A percentile compares a stretch with the other conserved stretches of the same genome.
phyloP scores from a whole-genome alignment of 208 protist genomes.

The Balamuthia mandrillaris region DNA sequence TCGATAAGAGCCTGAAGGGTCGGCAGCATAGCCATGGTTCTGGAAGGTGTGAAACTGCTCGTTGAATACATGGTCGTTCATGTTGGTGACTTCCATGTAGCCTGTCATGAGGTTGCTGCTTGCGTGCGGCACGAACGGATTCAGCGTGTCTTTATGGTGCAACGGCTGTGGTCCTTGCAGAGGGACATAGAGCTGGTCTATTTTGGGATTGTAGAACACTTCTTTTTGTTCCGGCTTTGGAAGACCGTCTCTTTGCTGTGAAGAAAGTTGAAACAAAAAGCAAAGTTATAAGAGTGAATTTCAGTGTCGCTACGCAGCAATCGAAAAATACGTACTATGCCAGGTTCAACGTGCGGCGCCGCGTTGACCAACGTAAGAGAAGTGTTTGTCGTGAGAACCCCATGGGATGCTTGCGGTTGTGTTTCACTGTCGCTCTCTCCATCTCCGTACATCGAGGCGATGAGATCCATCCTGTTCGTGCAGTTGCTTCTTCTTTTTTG shows the following conservation, averaged over 20 bases:
- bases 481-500: too few species aligned
- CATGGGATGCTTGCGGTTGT: too few species aligned
- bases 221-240: not conserved
- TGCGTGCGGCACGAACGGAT: too few species aligned
- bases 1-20: not conserved
- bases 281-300: too few species aligned
- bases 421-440: too few species aligned
- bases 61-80: not conserved
- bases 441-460: too few species aligned
- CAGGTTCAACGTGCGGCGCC: too few species aligned
- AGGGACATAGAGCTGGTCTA: slow-evolving; percentile 15
- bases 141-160: not conserved
- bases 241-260: not conserved
- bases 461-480: too few species aligned
- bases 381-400: too few species aligned
- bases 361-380: too few species aligned
- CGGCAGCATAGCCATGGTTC: not conserved
- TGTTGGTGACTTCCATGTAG: not conserved
- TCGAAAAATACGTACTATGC: too few species aligned
- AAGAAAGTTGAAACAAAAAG: not conserved
- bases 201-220: slow-evolving; percentile 21
- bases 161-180: not conserved
- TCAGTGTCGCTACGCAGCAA: too few species aligned
- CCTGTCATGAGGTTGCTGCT: slow-evolving; percentile 4
- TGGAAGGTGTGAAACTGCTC: slow-evolving; percentile 31